Evolutionary conservation across 2,329 filamentous ascomycete genomes (phyloP).

Genomic region (Metarhizium robertsii): DNA sequence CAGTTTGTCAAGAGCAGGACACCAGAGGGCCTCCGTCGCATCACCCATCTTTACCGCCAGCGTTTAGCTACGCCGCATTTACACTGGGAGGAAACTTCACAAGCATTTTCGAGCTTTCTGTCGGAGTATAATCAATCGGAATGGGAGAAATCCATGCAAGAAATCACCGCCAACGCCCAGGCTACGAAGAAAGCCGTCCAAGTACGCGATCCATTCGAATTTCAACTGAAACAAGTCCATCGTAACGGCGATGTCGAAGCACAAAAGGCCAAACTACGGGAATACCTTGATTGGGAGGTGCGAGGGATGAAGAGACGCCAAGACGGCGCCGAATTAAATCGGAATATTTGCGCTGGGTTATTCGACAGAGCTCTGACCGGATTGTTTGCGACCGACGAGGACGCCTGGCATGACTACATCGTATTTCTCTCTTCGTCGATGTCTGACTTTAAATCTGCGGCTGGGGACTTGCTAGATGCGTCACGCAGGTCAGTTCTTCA

Average conservation of each 20-base stretch:
- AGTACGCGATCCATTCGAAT: slow-evolving; percentile 58
- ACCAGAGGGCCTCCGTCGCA: slow-evolving; percentile 48
- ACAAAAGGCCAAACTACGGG: slow-evolving; percentile 41
- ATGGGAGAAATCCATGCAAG: slow-evolving; percentile 68
- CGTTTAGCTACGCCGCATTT: slow-evolving; percentile 65
- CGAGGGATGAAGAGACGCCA: slow-evolving; percentile 44
- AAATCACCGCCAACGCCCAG: slow-evolving; percentile 53
- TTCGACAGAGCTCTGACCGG: slow-evolving; percentile 68
- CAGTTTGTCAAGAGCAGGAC: slow-evolving; percentile 50
- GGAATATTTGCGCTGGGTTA: slow-evolving; percentile 52
- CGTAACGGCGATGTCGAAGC: slow-evolving; percentile 46
- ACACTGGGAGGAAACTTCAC: slow-evolving; percentile 66
- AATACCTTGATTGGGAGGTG: slow-evolving; percentile 84
- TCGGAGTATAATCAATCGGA: slow-evolving; percentile 59
- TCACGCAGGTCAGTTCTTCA: slow-evolving; percentile 77
- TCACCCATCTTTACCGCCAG: slow-evolving; percentile 61
- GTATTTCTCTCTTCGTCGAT: slow-evolving; percentile 56
- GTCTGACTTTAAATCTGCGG: slow-evolving; percentile 27
- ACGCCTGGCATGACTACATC: slow-evolving; percentile 75
- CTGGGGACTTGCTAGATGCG: slow-evolving; percentile 51
- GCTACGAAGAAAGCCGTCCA: slow-evolving; percentile 53
- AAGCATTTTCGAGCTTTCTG: slow-evolving; percentile 65
- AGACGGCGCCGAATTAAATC: slow-evolving; percentile 31
- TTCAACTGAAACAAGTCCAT: slow-evolving; percentile 50
- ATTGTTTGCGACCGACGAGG: slow-evolving; percentile 62